A percentile compares a stretch with the other conserved stretches of the same genome.
phyloP scores from a whole-genome alignment of 371 early-diverging fungal species.

The Rhizomucor pusillus region DNA sequence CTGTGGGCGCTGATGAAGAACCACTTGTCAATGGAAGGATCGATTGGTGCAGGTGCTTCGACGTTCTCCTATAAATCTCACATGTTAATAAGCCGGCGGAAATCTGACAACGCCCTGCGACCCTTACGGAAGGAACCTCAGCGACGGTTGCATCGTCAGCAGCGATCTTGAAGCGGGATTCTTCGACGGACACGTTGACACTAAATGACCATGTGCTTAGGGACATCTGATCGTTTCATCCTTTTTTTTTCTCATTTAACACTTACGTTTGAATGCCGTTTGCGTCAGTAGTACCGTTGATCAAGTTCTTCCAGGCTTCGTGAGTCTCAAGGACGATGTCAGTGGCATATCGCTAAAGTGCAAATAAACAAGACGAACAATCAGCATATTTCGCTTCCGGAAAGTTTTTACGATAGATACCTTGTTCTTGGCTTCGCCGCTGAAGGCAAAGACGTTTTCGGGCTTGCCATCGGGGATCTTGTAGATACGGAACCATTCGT shows the following conservation, averaged over 20 bases:
- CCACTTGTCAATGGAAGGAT: constrained; percentile 93
- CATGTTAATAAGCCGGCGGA: constrained; percentile 5
- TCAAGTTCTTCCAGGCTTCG: constrained; percentile 93
- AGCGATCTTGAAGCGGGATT: constrained; percentile 68
- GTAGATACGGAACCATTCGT: constrained; percentile 98
- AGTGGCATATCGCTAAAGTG: constrained; percentile 76
- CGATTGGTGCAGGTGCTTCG: constrained; percentile 58
- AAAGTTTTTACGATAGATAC: constrained; percentile 15
- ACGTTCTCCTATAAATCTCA: constrained; percentile 23
- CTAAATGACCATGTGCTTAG: constrained; percentile 26
- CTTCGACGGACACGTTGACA: constrained; percentile 69
- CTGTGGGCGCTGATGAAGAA: constrained; percentile 89
- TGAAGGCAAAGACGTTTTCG: constrained; percentile 95
- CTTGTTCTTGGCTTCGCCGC: constrained; percentile 91
- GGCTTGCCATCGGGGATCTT: constrained; percentile 98
- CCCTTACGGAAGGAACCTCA: constrained; percentile 63
- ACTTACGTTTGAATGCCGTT: constrained; percentile 72
- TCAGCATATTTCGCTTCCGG: background rate
- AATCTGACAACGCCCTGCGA: background rate
- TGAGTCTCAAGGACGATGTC: constrained; percentile 92
- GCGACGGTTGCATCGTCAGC: constrained; percentile 57
- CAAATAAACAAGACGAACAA: background rate
- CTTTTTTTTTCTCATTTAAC: background rate
- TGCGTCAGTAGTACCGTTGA: constrained; percentile 66
- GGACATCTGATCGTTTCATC: background rate